Base-by-base conservation (phyloP, 2,329 filamentous ascomycete species). In the Bipolaris victoriae region DNA sequence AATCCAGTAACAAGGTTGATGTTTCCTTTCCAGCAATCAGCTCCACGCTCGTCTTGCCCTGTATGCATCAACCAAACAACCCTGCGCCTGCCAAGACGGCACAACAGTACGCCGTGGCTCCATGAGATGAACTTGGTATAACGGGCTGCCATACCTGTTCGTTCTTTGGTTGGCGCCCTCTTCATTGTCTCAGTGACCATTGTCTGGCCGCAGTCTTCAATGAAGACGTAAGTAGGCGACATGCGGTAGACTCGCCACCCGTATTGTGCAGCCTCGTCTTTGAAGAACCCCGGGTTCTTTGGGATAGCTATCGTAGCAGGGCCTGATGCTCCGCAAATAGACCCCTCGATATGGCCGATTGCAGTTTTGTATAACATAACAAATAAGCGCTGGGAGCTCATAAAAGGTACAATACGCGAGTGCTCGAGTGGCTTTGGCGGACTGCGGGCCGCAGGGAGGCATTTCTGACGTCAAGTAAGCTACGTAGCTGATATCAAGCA, bases 341-440 rank as follows among this genome's bases (percentile, higher is more conserved):
- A 29, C 2, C 26, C 26, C 26, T 29, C 26, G 9, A 29, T 29
- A 29, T 29, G 26, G 9, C 26, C 9, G 26, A 29, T 29, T 29
- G 26, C 7, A 29, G 26, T 29, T 29, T 29, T 29, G 26, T 29
- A 29, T 29, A 29, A 29, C 26, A 29, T 10, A 7, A 29, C 26
- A 10, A 6, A 52, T 41, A 24, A 40, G 9, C 54, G 48, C 48
- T 57, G 41, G 7, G 18, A 31, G 31, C 48, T 52, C 11, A 18
- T 26, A 39, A 46, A 50, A 22, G 46, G 35, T 20, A 55, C 52
- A 29, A 55, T 50, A 16, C 31, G 39, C 26, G 45, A 10, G 40
- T 36, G 37, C 3, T 50, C 37, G 39, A 50, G 37, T 9, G 33
- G 37, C 22, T 31, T 43, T 7, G 48, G 39, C 7, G 40, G 16